Evolutionary conservation across 2,329 filamentous ascomycete genomes (phyloP).

Genomic region (Rhynchosporium agropyri): DNA sequence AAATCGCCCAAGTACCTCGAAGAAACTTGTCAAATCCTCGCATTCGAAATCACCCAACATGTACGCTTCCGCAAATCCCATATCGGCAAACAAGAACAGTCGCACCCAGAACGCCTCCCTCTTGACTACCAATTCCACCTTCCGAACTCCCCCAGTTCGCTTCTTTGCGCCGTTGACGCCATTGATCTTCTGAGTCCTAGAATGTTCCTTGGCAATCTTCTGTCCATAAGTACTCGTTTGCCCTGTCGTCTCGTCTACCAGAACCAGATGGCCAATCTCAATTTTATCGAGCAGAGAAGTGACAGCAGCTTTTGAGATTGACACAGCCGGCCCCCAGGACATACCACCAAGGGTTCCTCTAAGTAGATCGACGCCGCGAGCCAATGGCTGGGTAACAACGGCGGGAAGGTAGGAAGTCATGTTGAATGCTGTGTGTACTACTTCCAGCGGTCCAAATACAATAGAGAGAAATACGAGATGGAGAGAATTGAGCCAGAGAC

Average conservation of each 20-base stretch:
- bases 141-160: conserved; percentile 44
- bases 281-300: conserved; percentile 51
- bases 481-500: not conserved
- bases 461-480: conserved; percentile 5
- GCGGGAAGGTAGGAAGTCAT: conserved; percentile 46
- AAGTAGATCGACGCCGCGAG: conserved; percentile 46
- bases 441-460: not conserved
- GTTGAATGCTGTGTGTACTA: conserved; percentile 21
- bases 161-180: conserved; percentile 42
- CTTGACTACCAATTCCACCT: conserved; percentile 60
- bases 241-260: conserved; percentile 51
- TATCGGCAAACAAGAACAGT: conserved; percentile 69
- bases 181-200: conserved; percentile 39
- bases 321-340: conserved; percentile 52
- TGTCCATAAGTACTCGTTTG: conserved; percentile 51
- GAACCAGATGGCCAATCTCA: conserved; percentile 51
- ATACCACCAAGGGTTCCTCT: conserved; percentile 49
- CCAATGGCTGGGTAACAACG: conserved; percentile 46
- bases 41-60: conserved; percentile 74
- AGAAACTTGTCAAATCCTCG: conserved; percentile 67
- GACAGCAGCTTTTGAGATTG: conserved; percentile 51
- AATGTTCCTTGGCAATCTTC: conserved; percentile 46
- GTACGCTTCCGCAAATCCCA: conserved; percentile 69
- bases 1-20: conserved; percentile 52
- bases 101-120: conserved; percentile 72